phyloP scores from a whole-genome alignment of 805 yeast species.

The Pachysolen tannophilus region DNA sequence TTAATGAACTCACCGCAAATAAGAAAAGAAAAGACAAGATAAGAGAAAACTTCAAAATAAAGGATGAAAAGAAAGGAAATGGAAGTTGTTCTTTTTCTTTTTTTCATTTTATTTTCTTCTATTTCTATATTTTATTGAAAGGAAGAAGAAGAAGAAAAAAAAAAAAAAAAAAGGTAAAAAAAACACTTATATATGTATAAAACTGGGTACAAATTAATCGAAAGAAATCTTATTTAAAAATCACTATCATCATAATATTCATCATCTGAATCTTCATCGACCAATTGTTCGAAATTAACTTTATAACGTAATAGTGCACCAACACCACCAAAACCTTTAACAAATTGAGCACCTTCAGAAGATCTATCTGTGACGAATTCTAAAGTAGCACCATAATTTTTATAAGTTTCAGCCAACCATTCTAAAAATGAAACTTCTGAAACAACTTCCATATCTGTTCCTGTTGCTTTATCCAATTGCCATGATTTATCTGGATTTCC shows the following conservation, averaged over 20 bases:
- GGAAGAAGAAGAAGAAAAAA: too few species aligned
- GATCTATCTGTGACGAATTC: constrained; percentile 97
- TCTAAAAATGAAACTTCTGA: constrained; percentile 83
- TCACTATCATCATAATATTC: constrained; percentile 69
- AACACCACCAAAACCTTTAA: constrained; percentile 97
- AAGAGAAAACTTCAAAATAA: too few species aligned
- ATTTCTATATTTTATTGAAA: too few species aligned
- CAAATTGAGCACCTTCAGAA: constrained; percentile 98
- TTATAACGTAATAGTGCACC: constrained; percentile 96
- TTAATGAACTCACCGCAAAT: not conserved
- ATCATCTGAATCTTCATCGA: constrained; percentile 83
- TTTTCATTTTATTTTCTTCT: too few species aligned
- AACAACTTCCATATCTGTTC: constrained; percentile 84
- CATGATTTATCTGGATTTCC: constrained; percentile 67
- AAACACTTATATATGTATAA: not conserved
- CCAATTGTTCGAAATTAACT: constrained; percentile 93
- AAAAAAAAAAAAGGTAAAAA: not conserved
- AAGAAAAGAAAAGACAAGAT: constrained; percentile 1
- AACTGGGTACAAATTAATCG: too few species aligned
- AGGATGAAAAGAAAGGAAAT: too few species aligned
- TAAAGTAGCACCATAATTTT: constrained; percentile 86
- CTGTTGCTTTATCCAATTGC: constrained; percentile 75
- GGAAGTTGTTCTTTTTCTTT: too few species aligned
- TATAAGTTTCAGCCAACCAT: constrained; percentile 97
- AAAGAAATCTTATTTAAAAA: too few species aligned